phyloP scores from a whole-genome alignment of 2,329 filamentous ascomycete species.

The Ophiostoma tasmaniense region DNA sequence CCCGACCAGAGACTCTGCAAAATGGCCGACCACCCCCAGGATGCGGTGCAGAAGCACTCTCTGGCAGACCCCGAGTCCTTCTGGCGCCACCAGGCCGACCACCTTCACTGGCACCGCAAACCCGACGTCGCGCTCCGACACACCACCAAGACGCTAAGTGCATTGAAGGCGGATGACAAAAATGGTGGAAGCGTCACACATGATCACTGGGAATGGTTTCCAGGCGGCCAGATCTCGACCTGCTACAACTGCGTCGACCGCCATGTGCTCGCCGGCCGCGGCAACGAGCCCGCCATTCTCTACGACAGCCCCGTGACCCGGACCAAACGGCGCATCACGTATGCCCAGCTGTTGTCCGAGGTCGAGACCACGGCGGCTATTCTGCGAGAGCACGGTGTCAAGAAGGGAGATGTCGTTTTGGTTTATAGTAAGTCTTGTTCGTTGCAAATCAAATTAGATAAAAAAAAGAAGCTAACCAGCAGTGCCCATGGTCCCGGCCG shows the following conservation, averaged over 20 bases:
- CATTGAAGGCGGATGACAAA: not conserved
- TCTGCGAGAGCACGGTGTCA: conserved; percentile 70
- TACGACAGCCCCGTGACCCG: conserved; percentile 82
- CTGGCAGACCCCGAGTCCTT: conserved; percentile 62
- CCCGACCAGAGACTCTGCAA: conserved; percentile 9
- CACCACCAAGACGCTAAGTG: conserved; percentile 51
- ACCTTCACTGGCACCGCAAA: conserved; percentile 72
- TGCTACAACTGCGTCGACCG: conserved; percentile 88
- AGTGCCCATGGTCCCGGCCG: conserved; percentile 88
- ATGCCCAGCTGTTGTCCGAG: conserved; percentile 65
- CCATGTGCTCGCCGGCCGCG: conserved; percentile 73
- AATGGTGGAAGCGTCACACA: conserved; percentile 46
- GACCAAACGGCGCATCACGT: conserved; percentile 64
- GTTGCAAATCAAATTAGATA: not conserved
- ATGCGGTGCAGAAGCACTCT: conserved; percentile 47
- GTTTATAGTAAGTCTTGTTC: conserved; percentile 54
- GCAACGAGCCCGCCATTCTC: conserved; percentile 64
- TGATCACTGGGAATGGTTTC: conserved; percentile 82
- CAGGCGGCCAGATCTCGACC: conserved; percentile 79
- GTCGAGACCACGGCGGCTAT: conserved; percentile 77
- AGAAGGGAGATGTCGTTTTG: conserved; percentile 76
- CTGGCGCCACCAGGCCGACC: conserved; percentile 65
- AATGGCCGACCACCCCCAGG: conserved; percentile 33
- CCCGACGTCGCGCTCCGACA: conserved; percentile 55
- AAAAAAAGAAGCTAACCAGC: not conserved